Base-by-base conservation (phyloP, 2,329 filamentous ascomycete species). In the Aureobasidium leucospermi region DNA sequence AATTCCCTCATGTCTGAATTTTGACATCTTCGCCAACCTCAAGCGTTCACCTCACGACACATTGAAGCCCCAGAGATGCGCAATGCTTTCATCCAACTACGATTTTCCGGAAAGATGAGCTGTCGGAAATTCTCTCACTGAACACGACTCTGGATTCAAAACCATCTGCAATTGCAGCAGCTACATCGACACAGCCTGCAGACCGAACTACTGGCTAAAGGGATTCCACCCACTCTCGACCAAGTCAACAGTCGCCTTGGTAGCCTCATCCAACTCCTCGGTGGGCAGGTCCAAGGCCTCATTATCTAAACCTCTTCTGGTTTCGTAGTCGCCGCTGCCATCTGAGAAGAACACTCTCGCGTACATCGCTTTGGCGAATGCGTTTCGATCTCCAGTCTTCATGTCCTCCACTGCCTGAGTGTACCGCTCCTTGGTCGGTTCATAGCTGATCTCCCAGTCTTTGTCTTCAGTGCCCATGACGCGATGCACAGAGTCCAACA, bases 291-390 rank as follows among this genome's bases (percentile, higher is more conserved):
- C 62, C 16, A 69, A 41, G 32, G 53, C 42, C 43, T 64, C 60
- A 53, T 69, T 67, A 23, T 61, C 58, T 3, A 63, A 61, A 1
- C 67, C 68, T 39, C 60, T 61, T 2, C 49, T 62, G 2, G 69
- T 71, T 55, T 77, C 76, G 61, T 77, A 60, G 19, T 66, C 59
- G 43, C 58, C 60, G n/a, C 65, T 63, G 2, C 69, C 68, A 49
- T 67, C 66, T 13, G 63, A 63, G 34, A 63, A 71, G 63, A 87
- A 88, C 0, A 74, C 70, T 5, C 81, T 70, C 0, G 80, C 68
- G 65, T 86, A 87, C 65, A 88, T 73, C 59, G 78, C 51, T 66
- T 77, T 76, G 1, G 65, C 68, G 62, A 79, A 83, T 0, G 78
- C 84, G 9, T 63, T 66, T 53, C 58, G 65, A 23, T 77, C 76